Evolutionary conservation across 2,329 filamentous ascomycete genomes (phyloP), one percentile per base, ranked within the genome.

Genomic region (Pseudogymnoascus sp.): DNA sequence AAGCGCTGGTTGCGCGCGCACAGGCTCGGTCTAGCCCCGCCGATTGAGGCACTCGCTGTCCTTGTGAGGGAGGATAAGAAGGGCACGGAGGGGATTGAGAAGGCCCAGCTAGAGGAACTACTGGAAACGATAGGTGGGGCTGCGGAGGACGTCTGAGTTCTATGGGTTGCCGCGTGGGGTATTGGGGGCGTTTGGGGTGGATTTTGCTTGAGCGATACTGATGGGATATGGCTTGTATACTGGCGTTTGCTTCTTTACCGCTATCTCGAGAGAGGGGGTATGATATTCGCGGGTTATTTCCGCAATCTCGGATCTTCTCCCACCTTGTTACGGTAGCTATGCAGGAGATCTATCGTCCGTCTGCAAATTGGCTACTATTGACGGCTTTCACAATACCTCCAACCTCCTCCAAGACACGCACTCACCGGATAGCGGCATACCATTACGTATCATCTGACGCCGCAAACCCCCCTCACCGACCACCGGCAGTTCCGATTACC

Each of bases 1-100:
- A 90, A 89, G 78, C 88, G 95, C 35, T 99, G 95, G 95, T 85
- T 90, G 72, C 86, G 95, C 53, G 95, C 95, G 4, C 83, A 96
- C 62, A 82, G 81, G 63, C 79, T 99, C n/a, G 88, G 89, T 2
- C 80, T 99, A n/a, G 83, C 88, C 33, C 95, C 95, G 1, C 93
- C 95, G 0, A 83, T 96, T 26, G 93, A 98, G 75, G 92, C 97
- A 3, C 81, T 98, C 4, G 90, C 92, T 0, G 89, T 98, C 14
- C 77, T 98, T 56, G 70, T 96, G 62, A 88, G 86, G 71, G 88
- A 91, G 71, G 85, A 89, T 71, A 77, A 82, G 4, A 82, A 78
- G 64, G 81, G 80, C 0, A 82, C 81, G 35, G 70, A 73, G 35
- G 80, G 78, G 33, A 75, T 82, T 35, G 84, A 95, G 75, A 81